A percentile compares a stretch with the other conserved stretches of the same genome.
Conservation (phyloP, 768 basidiomycete genomes). For the Mycena rebaudengoi region DNA sequence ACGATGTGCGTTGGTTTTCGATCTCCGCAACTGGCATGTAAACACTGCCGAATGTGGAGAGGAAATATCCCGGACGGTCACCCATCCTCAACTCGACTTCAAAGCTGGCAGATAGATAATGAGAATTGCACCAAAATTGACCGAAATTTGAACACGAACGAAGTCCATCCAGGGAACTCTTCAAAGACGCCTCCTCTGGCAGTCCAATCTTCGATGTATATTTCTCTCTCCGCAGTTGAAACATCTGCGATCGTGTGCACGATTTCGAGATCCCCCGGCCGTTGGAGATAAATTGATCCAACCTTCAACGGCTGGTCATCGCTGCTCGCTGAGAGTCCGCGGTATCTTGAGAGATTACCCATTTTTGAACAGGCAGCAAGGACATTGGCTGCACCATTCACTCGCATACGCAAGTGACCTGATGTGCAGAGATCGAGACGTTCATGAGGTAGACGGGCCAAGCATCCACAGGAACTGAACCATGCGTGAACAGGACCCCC, state of each 20-base stretch:
- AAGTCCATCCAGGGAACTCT: background rate
- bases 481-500: conserved; percentile 3
- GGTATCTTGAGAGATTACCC: conserved; percentile 6
- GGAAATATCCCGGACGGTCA: conserved; percentile 5
- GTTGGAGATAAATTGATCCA: conserved; percentile 6
- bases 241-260: background rate
- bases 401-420: background rate
- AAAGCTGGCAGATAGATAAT: background rate
- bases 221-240: background rate
- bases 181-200: background rate
- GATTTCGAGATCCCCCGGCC: background rate
- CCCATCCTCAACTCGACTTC: background rate
- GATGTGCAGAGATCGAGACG: background rate
- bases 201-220: conserved; percentile 2
- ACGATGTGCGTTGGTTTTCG: background rate
- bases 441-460: background rate
- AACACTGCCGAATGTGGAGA: background rate
- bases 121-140: too few relatives aligned
- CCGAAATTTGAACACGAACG: background rate
- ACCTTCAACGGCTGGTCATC: background rate
- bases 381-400: background rate
- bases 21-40: conserved; percentile 5
- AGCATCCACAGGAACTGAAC: conserved; percentile 14
- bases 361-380: background rate
- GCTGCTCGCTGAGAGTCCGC: background rate